Percentiles rank a stretch among this genome's conserved stretches.
These are phyloP conservation scores for Yamadazyma olivae DNA, from an alignment of 805 yeast species.

Conservation along the genomic window DNA sequence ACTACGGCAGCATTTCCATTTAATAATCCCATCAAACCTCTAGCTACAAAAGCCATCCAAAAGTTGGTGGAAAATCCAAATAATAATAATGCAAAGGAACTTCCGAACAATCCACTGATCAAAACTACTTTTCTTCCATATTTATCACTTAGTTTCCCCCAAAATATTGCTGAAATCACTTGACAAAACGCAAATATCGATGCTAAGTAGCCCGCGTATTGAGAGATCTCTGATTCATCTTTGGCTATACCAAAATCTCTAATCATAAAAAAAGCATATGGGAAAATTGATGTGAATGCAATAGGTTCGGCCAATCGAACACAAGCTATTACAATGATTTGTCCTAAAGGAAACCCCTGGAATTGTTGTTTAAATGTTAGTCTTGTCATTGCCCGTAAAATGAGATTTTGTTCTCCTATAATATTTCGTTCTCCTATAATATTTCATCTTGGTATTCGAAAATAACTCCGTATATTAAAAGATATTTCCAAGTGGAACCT, in stretches of 20 bases:
- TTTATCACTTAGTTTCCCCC: conserved; percentile 21
- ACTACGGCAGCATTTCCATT: conserved; percentile 14
- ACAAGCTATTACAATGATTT: conserved; percentile 32
- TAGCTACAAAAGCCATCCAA: conserved; percentile 26
- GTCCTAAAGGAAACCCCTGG: conserved; percentile 55
- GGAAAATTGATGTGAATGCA: conserved; percentile 7
- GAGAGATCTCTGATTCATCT: conserved; percentile 1
- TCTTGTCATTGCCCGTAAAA: too few species aligned
- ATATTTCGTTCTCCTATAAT: too few species aligned
- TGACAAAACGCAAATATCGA: not conserved
- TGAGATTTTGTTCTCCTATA: too few species aligned
- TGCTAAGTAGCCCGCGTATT: conserved; percentile 3
- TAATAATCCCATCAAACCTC: conserved; percentile 23
- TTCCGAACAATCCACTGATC: conserved; percentile 21
- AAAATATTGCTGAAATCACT: not conserved
- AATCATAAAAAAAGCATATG: conserved; percentile 5
- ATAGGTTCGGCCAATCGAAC: conserved; percentile 56
- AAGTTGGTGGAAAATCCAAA: conserved; percentile 29
- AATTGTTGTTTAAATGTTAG: too few species aligned
- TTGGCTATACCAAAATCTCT: conserved; percentile 4
- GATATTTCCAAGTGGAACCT: too few species aligned
- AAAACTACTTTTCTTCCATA: conserved; percentile 34
- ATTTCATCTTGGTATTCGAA: too few species aligned
- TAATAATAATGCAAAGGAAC: conserved; percentile 19
- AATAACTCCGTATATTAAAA: too few species aligned